These are phyloP conservation scores for Trichoderma aggressivum DNA, from an alignment of 2,329 filamentous ascomycete genomes.

Conservation along the genomic window DNA sequence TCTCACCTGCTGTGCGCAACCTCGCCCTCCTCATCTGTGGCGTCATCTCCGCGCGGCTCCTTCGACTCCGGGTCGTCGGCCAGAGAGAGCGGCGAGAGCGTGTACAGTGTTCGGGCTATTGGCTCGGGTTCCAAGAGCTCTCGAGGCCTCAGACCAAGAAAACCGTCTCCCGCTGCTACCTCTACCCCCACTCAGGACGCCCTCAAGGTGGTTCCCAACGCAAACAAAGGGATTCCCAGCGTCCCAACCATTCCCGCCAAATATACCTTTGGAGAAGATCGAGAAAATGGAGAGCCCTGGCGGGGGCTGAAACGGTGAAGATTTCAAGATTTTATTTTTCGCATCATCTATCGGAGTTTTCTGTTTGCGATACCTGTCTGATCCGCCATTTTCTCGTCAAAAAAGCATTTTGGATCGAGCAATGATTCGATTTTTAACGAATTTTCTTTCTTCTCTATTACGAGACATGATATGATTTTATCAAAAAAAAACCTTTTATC, in stretches of 20 bases:
- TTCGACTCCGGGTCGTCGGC: background rate
- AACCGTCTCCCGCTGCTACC: slow-evolving; percentile 6
- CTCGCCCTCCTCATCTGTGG: slow-evolving; percentile 1
- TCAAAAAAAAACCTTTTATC: background rate
- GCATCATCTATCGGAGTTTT: background rate
- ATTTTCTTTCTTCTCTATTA: slow-evolving; percentile 13
- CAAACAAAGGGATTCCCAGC: slow-evolving; percentile 45
- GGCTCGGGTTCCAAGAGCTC: slow-evolving; percentile 20
- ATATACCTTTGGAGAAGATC: slow-evolving; percentile 36
- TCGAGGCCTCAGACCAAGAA: slow-evolving; percentile 26
- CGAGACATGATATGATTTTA: slow-evolving; percentile 15
- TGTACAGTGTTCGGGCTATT: slow-evolving; percentile 22
- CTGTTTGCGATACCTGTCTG: background rate
- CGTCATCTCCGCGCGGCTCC: slow-evolving; percentile 10
- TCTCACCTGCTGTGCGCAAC: slow-evolving; percentile 4
- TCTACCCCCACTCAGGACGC: slow-evolving; percentile 27
- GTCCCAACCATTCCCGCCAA: slow-evolving; percentile 45
- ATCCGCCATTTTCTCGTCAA: slow-evolving; percentile 7
- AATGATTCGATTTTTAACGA: slow-evolving; percentile 13
- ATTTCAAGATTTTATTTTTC: background rate
- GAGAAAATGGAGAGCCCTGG: slow-evolving; percentile 34
- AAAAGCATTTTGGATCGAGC: slow-evolving; percentile 1
- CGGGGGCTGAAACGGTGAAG: slow-evolving; percentile 27
- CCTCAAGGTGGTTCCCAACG: slow-evolving; percentile 43
- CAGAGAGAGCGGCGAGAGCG: slow-evolving; percentile 23